Conservation (phyloP, 805 yeast species). For the Candida yuanshanica region DNA sequence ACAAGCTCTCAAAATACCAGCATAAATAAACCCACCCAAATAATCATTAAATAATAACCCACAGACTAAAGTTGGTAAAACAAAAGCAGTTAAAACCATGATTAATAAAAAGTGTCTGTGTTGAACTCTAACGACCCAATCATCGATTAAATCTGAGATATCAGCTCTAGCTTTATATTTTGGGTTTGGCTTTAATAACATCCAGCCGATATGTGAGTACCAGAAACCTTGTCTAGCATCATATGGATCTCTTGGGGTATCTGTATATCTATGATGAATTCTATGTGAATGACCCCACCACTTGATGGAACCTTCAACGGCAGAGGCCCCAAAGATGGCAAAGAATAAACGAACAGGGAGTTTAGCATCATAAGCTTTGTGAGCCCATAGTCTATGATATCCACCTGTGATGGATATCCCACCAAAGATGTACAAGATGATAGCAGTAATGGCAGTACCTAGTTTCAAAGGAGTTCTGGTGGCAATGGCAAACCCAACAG, state of each 20-base stretch:
- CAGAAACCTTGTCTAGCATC: slow-evolving; percentile 82
- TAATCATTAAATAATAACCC: slow-evolving; percentile 55
- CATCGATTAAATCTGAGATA: slow-evolving; percentile 70
- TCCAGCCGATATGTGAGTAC: slow-evolving; percentile 86
- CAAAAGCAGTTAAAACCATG: slow-evolving; percentile 56
- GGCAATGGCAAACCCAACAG: slow-evolving; percentile 44
- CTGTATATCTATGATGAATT: slow-evolving; percentile 83
- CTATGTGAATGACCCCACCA: slow-evolving; percentile 90
- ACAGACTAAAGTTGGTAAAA: slow-evolving; percentile 56
- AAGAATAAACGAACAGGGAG: slow-evolving; percentile 56
- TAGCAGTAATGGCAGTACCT: slow-evolving; percentile 24
- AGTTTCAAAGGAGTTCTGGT: slow-evolving; percentile 39
- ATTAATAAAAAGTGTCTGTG: slow-evolving; percentile 67
- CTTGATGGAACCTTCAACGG: slow-evolving; percentile 79
- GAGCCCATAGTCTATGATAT: slow-evolving; percentile 77
- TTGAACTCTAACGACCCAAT: slow-evolving; percentile 76
- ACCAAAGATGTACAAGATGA: slow-evolving; percentile 48
- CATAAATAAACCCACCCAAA: slow-evolving; percentile 71
- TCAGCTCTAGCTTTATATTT: slow-evolving; percentile 55
- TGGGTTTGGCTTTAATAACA: slow-evolving; percentile 76
- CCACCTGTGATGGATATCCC: slow-evolving; percentile 83
- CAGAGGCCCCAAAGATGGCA: slow-evolving; percentile 78
- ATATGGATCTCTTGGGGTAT: slow-evolving; percentile 77
- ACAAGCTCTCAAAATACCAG: slow-evolving; percentile 64
- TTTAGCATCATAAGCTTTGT: slow-evolving; percentile 62